Evolutionary conservation across 75 land plant genomes (phyloP).

Genomic region (Sequoia sempervirens): DNA sequence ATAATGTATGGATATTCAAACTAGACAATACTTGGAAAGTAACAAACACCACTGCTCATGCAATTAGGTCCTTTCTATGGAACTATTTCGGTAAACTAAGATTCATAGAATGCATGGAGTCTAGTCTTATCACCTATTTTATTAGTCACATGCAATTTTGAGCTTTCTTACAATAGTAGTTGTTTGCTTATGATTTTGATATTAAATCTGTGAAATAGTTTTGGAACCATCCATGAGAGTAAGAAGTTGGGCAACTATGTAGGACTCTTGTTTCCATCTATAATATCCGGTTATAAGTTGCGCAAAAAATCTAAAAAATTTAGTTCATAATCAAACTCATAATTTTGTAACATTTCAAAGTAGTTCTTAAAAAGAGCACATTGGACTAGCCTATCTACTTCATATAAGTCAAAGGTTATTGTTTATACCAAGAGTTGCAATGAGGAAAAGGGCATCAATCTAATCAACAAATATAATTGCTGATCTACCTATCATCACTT

Average conservation of each 20-base stretch:
- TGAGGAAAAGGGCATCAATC: too few species aligned
- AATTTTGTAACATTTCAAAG: neutral
- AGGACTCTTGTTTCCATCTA: slow-evolving; percentile 74
- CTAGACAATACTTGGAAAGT: too few species aligned
- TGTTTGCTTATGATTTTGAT: neutral
- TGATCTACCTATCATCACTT: too few species aligned
- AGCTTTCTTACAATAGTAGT: neutral
- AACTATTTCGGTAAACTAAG: neutral
- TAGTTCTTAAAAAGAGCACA: neutral
- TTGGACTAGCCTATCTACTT: neutral
- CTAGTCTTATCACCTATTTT: neutral
- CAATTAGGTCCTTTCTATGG: too few species aligned
- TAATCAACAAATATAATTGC: too few species aligned
- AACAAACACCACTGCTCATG: too few species aligned
- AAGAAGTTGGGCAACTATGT: slow-evolving; percentile 71
- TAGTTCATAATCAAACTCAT: neutral
- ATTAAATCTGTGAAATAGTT: slow-evolving; percentile 4
- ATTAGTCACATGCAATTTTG: neutral
- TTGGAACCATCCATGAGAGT: slow-evolving; percentile 76
- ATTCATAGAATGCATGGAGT: neutral
- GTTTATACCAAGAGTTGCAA: too few species aligned
- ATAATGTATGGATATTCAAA: too few species aligned
- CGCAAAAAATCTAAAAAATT: neutral
- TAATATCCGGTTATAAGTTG: slow-evolving; percentile 8
- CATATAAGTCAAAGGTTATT: neutral